Conservation (phyloP, 2,329 filamentous ascomycete species). For the Aureobasidium sp. region DNA sequence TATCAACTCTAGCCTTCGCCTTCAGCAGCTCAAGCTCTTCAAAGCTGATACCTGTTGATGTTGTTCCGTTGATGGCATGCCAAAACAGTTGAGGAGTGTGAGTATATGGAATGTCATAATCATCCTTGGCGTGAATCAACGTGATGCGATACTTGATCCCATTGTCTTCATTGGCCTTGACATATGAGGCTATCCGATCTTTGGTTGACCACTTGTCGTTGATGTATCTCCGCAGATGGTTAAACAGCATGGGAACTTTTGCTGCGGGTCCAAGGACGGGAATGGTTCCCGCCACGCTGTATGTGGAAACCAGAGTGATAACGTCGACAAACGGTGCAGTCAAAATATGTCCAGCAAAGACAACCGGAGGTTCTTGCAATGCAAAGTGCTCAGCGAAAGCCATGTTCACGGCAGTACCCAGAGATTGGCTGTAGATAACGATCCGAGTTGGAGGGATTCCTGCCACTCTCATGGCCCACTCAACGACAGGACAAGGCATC, state of each 20-base stretch:
- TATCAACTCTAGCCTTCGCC: constrained; percentile 26
- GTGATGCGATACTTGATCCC: constrained; percentile 35
- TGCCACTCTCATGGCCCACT: constrained; percentile 47
- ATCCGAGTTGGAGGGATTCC: constrained; percentile 47
- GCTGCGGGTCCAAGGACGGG: constrained; percentile 47
- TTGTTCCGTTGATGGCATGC: constrained; percentile 46
- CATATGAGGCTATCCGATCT: constrained; percentile 38
- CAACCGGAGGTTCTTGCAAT: constrained; percentile 31
- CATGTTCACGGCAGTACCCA: constrained; percentile 47
- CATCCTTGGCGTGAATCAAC: constrained; percentile 45
- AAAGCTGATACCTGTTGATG: constrained; percentile 27
- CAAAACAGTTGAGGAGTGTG: constrained; percentile 46
- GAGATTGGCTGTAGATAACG: constrained; percentile 50
- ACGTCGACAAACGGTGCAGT: constrained; percentile 51
- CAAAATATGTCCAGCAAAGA: constrained; percentile 48
- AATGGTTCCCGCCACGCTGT: constrained; percentile 47
- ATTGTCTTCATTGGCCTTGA: constrained; percentile 30
- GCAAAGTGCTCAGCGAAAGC: constrained; percentile 39
- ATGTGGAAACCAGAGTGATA: constrained; percentile 46
- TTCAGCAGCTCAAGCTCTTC: constrained; percentile 42
- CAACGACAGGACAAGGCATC: constrained; percentile 46
- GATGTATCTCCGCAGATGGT: constrained; percentile 41
- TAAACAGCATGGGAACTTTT: constrained; percentile 37
- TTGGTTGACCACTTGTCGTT: constrained; percentile 44
- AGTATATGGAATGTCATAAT: constrained; percentile 42